Conservation (phyloP, 2,329 filamentous ascomycete species). For the Epichloe uncinata region DNA sequence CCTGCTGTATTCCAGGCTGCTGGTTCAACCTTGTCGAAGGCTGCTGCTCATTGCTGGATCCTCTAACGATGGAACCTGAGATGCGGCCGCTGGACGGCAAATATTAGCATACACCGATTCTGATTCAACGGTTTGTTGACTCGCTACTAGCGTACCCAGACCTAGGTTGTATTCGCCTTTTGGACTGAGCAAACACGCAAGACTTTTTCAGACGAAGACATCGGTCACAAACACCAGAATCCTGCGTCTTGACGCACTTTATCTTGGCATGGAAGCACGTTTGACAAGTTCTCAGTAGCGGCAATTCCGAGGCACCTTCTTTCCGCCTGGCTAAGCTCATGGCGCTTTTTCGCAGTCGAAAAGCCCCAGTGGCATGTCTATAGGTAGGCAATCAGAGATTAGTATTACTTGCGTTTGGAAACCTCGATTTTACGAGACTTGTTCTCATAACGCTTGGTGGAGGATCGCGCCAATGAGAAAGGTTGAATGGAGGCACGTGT, state of each 20-base stretch:
- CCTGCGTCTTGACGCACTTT: constrained; percentile 20
- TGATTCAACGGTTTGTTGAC: not conserved
- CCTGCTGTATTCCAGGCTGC: not conserved
- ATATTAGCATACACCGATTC: not conserved
- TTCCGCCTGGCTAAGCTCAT: not conserved
- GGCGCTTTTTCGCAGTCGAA: not conserved
- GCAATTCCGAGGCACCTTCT: not conserved
- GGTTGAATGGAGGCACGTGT: not conserved
- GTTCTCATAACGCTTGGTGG: too few species aligned
- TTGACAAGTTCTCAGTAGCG: constrained; percentile 18
- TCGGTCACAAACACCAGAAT: constrained; percentile 19
- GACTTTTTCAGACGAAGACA: constrained; percentile 20
- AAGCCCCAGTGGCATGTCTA: not conserved
- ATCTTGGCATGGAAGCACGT: constrained; percentile 23
- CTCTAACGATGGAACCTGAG: not conserved
- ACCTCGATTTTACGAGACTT: too few species aligned
- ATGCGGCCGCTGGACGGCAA: not conserved
- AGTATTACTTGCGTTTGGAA: too few species aligned
- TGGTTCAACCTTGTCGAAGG: not conserved
- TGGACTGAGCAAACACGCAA: constrained; percentile 19
- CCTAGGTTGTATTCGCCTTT: constrained; percentile 13
- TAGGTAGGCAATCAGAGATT: too few species aligned
- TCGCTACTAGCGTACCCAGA: constrained; percentile 8
- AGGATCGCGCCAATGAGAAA: not conserved
- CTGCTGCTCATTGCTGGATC: too few species aligned